Percentiles rank a stretch among this genome's conserved stretches.
Evolutionary conservation across 768 basidiomycete species (phyloP).

Genomic region (Daedalea quercina): DNA sequence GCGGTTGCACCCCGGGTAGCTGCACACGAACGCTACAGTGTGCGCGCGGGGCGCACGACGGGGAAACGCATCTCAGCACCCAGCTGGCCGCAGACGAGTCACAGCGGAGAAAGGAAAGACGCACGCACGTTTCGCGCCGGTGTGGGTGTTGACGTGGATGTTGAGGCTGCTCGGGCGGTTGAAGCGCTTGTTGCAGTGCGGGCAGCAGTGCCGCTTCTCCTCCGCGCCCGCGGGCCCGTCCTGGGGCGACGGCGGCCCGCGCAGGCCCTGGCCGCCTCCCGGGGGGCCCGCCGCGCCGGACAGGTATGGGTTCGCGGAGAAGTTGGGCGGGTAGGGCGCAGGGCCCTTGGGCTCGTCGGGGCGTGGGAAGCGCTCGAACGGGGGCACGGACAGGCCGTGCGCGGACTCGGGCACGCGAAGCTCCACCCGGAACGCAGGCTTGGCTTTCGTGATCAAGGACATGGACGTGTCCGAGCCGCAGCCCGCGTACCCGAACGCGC

Average conservation of each 20-base stretch:
- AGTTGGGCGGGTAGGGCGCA: not conserved
- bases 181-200: conserved; percentile 55
- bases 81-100: too few relatives aligned
- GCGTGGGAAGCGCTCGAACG: not conserved
- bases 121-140: conserved; percentile 56
- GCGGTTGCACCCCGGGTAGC: conserved; percentile 66
- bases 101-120: too few relatives aligned
- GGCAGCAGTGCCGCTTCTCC: conserved; percentile 27
- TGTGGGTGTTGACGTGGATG: conserved; percentile 65
- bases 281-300: conserved; percentile 2
- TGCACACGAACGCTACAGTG: conserved; percentile 60
- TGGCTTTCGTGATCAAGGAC: conserved; percentile 1
- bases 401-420: not conserved
- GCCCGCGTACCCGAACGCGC: not conserved
- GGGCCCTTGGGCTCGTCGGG: not conserved
- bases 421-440: conserved; percentile 11
- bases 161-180: conserved; percentile 62
- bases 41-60: too few relatives aligned
- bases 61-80: conserved; percentile 10
- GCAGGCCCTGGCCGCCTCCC: conserved; percentile 7
- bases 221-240: conserved; percentile 7
- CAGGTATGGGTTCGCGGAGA: conserved; percentile 2
- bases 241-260: not conserved
- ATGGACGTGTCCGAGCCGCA: not conserved
- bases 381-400: not conserved